Base-by-base conservation (phyloP, 805 yeast species). In the Soucietia sequanensis region DNA sequence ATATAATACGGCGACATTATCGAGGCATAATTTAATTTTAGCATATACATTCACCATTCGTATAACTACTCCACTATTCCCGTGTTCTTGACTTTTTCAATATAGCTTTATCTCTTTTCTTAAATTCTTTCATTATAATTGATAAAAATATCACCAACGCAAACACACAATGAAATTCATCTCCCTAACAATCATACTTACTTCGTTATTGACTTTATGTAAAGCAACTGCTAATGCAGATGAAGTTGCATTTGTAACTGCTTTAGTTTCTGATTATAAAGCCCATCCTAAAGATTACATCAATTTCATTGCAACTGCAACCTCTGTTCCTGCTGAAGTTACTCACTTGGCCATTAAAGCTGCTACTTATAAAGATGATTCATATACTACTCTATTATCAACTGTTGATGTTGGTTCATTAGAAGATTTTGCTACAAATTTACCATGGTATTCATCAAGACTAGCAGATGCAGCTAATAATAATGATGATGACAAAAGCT, bases 341-440 rank as follows among this genome's bases (percentile, higher is more conserved):
- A 48, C 56, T 3, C 32, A 51, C 10, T 51, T 64, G 39, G 68
- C 67, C 11, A 26, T 37, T 13, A 40, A 44, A 31, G 56, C 63
- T 9, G 42, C 40, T n/a, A 53, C 64, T 8, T 64, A 62, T 42
- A 56, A 53, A 3, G 67, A 62, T 41, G 62, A 61, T 36, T 50
- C 66, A 8, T 65, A 63, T 42, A 64, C 70, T 13, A 63, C 71
- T 3, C 48, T 58, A 33, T 50, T 65, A 43, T 29, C 60, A 5
- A 42, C 47, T 5, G 31, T 58, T 14, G 45, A 54, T 41, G 42
- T 59, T 37, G 35, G 39, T 17, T 42, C 38, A 22, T 48, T 65
- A 37, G 55, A 48, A 40, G 34, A 43, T 3, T 65, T 47, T 46
- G 71, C 68, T 23, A 59, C 68, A 10, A 42, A 49, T 18, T 53